Base-by-base conservation (phyloP, 2,329 filamentous ascomycete genomes). In the Didymella keratinophila region DNA sequence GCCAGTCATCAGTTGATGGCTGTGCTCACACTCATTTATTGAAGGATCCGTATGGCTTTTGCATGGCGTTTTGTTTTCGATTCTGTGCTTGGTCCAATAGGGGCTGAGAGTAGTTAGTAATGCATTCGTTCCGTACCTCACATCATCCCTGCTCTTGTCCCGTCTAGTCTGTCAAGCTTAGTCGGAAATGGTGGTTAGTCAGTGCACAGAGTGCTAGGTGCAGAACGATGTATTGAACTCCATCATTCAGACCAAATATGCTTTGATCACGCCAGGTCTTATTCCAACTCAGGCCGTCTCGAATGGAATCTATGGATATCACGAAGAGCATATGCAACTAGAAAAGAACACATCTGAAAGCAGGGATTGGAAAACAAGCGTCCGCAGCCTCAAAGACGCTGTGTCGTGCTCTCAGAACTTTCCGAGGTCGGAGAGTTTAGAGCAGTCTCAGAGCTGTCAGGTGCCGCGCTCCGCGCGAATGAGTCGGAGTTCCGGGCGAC, bases 241-340 rank as follows among this genome's bases (percentile, higher is more conserved):
- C 41, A 43, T 41, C 37, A 23, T 43, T 21, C 41, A 6, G 18
- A n/a, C n/a, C n/a, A n/a, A 43, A 43, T 27, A 43, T 43, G 23
- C 41, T 43, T 43, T 27, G 41, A 27, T 23, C 41, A 43, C 41
- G 23, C 41, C 14, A 25, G 41, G 41, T 43, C 41, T 8, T 41
- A 36, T 57, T 48, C 54, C 49, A 52, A 43, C 52, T 42, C 48
- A 50, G 47, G 39, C 25, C 42, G 41, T 51, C 50, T 62, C 18
- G 58, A 56, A 65, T 54, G 55, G 59, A 62, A 67, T 70, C 65
- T 71, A 69, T 71, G 69, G 69, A 71, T 71, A 71, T 71, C 69
- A 68, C 56, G 25, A 58, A 58, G 28, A 56, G 53, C 20, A 20
- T 61, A 62, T 56, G 39, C 60, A 64, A 43, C 51, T 47, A 62